phyloP scores from a whole-genome alignment of 148 eudicot genomes.

The Silene uniflora region DNA sequence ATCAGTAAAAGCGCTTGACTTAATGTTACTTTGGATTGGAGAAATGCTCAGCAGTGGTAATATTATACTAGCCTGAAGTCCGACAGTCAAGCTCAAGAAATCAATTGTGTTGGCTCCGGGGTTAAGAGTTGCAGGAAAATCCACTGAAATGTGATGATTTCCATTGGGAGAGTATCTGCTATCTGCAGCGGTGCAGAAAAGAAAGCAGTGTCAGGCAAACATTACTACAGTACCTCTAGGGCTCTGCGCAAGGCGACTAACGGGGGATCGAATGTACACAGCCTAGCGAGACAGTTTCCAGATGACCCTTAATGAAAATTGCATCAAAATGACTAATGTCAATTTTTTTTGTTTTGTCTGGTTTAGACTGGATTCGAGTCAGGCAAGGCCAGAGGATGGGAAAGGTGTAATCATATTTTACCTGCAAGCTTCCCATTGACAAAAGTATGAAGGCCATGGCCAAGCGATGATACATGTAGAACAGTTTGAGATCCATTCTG shows the following conservation, averaged over 20 bases:
- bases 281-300: too few relatives aligned
- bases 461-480: conserved; percentile 76
- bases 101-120: conserved; percentile 63
- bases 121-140: conserved; percentile 48
- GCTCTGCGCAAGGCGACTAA: too few relatives aligned
- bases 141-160: conserved; percentile 41
- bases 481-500: conserved; percentile 61
- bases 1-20: conserved; percentile 4
- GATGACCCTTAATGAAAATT: neutral
- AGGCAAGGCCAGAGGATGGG: too few relatives aligned
- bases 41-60: neutral
- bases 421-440: conserved; percentile 77
- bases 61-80: conserved; percentile 59
- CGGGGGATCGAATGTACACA: too few relatives aligned
- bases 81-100: conserved; percentile 90
- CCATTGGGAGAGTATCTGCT: conserved; percentile 35
- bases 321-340: too few relatives aligned
- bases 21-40: neutral
- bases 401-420: conserved; percentile 18
- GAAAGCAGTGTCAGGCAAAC: too few relatives aligned
- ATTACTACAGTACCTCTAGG: too few relatives aligned
- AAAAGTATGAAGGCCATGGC: conserved; percentile 80
- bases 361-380: neutral
- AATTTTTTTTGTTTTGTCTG: neutral
- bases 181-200: conserved; percentile 24